Conservation (phyloP, 2,329 filamentous ascomycete genomes). For the Proliferodiscus dingleyae region DNA sequence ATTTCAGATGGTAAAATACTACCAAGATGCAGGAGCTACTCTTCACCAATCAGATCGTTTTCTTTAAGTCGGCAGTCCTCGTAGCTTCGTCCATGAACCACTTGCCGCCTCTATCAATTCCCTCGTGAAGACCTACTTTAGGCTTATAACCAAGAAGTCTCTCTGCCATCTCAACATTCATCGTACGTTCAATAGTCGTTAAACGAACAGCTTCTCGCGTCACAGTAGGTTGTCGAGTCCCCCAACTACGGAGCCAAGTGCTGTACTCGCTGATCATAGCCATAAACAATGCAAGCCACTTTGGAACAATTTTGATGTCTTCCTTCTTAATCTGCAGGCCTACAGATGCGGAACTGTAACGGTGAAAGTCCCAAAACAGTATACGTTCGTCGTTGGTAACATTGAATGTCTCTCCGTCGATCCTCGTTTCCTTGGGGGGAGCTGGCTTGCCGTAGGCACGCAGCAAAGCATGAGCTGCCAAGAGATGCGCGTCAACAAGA, state of each 20-base stretch:
- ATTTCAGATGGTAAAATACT: too few species aligned
- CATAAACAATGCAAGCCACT: neutral
- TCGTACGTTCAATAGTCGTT: constrained; percentile 6
- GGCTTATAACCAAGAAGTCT: constrained; percentile 39
- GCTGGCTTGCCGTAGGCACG: neutral
- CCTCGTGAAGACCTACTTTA: constrained; percentile 41
- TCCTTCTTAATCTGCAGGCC: constrained; percentile 31
- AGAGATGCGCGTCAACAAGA: constrained; percentile 45
- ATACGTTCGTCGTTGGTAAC: constrained; percentile 81
- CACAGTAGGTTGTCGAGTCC: neutral
- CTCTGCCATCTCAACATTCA: constrained; percentile 32
- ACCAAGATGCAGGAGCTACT: too few species aligned
- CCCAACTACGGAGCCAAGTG: constrained; percentile 6
- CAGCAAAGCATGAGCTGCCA: constrained; percentile 33
- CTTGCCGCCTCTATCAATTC: too few species aligned
- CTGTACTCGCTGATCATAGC: constrained; percentile 5
- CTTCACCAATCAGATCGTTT: too few species aligned
- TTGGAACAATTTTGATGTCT: constrained; percentile 6
- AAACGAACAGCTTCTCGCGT: constrained; percentile 2
- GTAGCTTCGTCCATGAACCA: too few species aligned
- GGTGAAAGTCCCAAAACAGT: constrained; percentile 82
- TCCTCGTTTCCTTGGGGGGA: constrained; percentile 23
- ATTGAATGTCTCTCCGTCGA: constrained; percentile 81
- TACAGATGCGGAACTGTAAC: constrained; percentile 64
- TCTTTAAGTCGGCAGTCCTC: too few species aligned